Evolutionary conservation across 768 basidiomycete genomes (phyloP).

Genomic region (Neoboletus brunneissimus): DNA sequence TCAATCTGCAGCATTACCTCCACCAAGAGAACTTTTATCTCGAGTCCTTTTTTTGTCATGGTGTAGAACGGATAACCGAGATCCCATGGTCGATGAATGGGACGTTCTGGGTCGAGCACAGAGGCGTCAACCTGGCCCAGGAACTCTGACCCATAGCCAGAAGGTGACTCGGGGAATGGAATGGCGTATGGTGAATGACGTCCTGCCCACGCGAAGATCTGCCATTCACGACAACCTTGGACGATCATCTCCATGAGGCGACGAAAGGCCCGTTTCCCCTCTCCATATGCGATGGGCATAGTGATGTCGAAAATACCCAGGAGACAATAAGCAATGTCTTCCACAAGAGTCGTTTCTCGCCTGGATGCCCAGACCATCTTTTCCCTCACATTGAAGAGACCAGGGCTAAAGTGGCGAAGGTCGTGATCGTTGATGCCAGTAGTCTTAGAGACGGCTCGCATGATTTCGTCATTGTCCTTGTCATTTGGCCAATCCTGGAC

Average conservation of each 20-base stretch:
- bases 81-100: conserved; percentile 6
- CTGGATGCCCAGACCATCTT: conserved; percentile 12
- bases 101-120: background rate
- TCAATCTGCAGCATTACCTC: conserved; percentile 3
- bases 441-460: background rate
- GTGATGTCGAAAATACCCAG: conserved; percentile 9
- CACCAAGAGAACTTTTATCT: conserved; percentile 7
- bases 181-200: conserved; percentile 5
- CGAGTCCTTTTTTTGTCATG: conserved; percentile 1
- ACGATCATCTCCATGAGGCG: conserved; percentile 7
- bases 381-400: conserved; percentile 5
- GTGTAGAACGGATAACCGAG: conserved; percentile 5
- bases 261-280: conserved; percentile 10
- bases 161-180: conserved; percentile 4
- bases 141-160: background rate
- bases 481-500: background rate
- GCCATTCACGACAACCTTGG: conserved; percentile 10
- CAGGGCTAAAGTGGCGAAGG: conserved; percentile 4
- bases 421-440: background rate
- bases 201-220: conserved; percentile 8
- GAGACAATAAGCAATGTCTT: conserved; percentile 6
- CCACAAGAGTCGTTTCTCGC: background rate
- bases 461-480: background rate
- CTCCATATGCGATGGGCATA: conserved; percentile 7
- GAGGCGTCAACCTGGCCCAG: background rate